These are phyloP conservation scores for Hymenoscyphus fraxineus DNA, from an alignment of 2,329 filamentous ascomycete genomes.

Conservation along the genomic window DNA sequence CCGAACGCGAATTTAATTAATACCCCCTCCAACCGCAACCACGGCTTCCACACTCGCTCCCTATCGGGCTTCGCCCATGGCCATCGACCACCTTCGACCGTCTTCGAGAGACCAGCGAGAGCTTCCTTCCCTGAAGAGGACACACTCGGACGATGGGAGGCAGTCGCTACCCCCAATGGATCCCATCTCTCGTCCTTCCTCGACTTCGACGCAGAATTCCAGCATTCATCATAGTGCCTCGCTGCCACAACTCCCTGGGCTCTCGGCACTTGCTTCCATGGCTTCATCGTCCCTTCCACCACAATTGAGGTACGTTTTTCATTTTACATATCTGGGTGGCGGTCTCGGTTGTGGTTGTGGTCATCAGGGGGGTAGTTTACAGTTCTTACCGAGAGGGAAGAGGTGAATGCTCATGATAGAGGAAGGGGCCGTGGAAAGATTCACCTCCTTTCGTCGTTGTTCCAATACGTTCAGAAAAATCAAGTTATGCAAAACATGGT, in stretches of 20 bases:
- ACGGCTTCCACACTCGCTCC: slow-evolving; percentile 59
- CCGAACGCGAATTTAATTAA: slow-evolving; percentile 26
- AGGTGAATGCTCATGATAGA: background rate
- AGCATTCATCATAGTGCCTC: slow-evolving; percentile 40
- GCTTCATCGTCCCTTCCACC: slow-evolving; percentile 47
- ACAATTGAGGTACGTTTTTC: slow-evolving; percentile 44
- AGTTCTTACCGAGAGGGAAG: background rate
- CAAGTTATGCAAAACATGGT: background rate
- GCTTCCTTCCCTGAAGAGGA: slow-evolving; percentile 44
- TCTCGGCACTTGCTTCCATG: slow-evolving; percentile 57
- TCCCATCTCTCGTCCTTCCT: slow-evolving; percentile 50
- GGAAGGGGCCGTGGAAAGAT: too few species aligned
- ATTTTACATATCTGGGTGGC: background rate
- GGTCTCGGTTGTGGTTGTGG: background rate
- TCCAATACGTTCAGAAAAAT: background rate
- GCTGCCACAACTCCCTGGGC: slow-evolving; percentile 46
- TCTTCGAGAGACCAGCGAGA: slow-evolving; percentile 45
- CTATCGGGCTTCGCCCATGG: slow-evolving; percentile 52
- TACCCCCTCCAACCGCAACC: slow-evolving; percentile 35
- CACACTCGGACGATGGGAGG: slow-evolving; percentile 44
- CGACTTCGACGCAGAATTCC: slow-evolving; percentile 47
- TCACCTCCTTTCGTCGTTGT: background rate
- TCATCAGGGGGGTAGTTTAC: background rate
- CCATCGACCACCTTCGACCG: slow-evolving; percentile 45
- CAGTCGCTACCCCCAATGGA: slow-evolving; percentile 46